Conservation (phyloP, 257 asterid genomes). For the Forsythia viridissima region DNA sequence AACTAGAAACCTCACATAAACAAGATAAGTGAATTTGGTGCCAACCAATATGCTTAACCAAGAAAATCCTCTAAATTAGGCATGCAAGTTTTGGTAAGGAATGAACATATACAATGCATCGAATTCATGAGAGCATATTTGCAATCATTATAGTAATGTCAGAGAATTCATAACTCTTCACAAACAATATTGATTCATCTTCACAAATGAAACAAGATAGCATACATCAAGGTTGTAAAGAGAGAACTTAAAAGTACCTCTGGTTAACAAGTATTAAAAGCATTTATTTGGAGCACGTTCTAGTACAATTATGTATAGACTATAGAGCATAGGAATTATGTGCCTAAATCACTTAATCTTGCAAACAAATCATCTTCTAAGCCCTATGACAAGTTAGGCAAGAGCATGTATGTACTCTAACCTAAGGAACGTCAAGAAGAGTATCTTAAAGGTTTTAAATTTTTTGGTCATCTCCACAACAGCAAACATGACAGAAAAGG, state of each 20-base stretch:
- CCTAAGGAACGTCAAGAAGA: too few species aligned
- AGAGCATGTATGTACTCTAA: too few species aligned
- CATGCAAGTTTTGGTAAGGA: not conserved
- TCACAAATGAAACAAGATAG: not conserved
- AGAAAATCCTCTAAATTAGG: not conserved
- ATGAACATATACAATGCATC: not conserved
- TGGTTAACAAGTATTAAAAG: not conserved
- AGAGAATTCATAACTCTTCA: constrained; percentile 5
- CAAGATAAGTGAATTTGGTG: not conserved
- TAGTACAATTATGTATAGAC: not conserved
- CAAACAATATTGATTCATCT: not conserved
- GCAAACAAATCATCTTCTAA: too few species aligned
- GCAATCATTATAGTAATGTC: not conserved
- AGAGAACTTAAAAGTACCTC: not conserved
- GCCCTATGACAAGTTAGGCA: too few species aligned
- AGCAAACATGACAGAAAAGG: too few species aligned
- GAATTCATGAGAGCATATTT: not conserved
- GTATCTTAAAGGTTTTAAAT: too few species aligned
- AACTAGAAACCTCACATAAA: not conserved
- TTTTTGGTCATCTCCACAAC: too few species aligned
- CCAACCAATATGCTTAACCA: not conserved
- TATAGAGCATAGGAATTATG: not conserved
- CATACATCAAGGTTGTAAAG: not conserved
- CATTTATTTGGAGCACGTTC: not conserved
- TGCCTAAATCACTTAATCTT: not conserved